phyloP scores from a whole-genome alignment of 192 early-diverging fungal genomes.

The Umbelopsis sp. region DNA sequence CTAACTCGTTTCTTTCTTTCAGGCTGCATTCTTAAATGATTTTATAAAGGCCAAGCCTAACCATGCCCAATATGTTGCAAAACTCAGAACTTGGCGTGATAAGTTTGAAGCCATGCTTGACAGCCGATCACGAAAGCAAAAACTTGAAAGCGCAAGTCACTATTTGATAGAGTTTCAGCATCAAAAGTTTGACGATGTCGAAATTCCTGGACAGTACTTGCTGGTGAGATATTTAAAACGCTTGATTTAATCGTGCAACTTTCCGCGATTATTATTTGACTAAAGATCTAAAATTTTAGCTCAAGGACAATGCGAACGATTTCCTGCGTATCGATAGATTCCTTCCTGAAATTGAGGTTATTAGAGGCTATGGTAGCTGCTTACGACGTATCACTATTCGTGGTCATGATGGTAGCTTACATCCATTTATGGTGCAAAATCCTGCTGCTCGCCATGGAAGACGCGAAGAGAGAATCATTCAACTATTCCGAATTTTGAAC shows the following conservation, averaged over 20 bases:
- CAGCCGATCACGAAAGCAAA: constrained; percentile 76
- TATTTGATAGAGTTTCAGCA: constrained; percentile 98
- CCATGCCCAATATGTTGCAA: constrained; percentile 79
- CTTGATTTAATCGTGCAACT: not conserved
- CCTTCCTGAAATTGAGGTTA: constrained; percentile 85
- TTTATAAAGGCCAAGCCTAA: constrained; percentile 91
- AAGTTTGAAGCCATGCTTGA: constrained; percentile 87
- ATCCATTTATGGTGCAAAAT: constrained; percentile 94
- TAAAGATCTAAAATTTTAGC: constrained; percentile 17
- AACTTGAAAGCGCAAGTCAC: constrained; percentile 86
- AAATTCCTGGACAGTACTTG: constrained; percentile 97
- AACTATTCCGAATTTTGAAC: constrained; percentile 93
- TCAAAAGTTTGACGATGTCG: constrained; percentile 98
- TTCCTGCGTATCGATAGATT: constrained; percentile 97
- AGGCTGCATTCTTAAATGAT: constrained; percentile 85
- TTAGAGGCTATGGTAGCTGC: constrained; percentile 75
- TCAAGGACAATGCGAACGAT: constrained; percentile 78
- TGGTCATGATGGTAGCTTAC: constrained; percentile 86
- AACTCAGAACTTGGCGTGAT: constrained; percentile 92
- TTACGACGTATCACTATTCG: constrained; percentile 83
- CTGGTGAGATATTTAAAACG: constrained; percentile 48
- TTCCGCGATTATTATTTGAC: not conserved
- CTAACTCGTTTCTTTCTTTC: not conserved
- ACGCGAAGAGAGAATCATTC: constrained; percentile 94
- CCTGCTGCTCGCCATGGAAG: constrained; percentile 86